phyloP scores from a whole-genome alignment of 805 yeast species.

The Pichia rugopelliculosa region DNA sequence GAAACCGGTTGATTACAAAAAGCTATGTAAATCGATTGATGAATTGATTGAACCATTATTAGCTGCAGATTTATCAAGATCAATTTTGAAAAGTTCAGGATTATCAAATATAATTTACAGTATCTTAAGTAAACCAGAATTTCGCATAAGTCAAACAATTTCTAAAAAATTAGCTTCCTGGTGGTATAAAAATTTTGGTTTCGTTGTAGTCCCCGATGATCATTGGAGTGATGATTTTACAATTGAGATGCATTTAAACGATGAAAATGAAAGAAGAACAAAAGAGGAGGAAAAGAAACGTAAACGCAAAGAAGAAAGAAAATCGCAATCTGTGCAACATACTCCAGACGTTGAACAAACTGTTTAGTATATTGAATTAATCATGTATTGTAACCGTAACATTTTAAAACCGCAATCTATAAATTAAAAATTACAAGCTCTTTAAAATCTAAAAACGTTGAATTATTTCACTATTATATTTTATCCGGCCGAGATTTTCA shows the following conservation, averaged over 20 bases:
- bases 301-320: slow-evolving; percentile 17
- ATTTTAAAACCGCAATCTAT: background rate
- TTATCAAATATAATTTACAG: slow-evolving; percentile 27
- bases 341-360: slow-evolving; percentile 2
- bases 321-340: slow-evolving; percentile 16
- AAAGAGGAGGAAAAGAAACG: slow-evolving; percentile 35
- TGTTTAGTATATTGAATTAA: background rate
- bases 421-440: background rate
- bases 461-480: no score
- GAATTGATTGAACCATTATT: slow-evolving; percentile 20
- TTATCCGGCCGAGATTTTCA: background rate
- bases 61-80: slow-evolving; percentile 20
- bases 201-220: slow-evolving; percentile 25
- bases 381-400: background rate
- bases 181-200: slow-evolving; percentile 22
- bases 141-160: slow-evolving; percentile 11
- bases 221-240: slow-evolving; percentile 23
- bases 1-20: slow-evolving; percentile 17
- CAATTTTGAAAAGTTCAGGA: slow-evolving; percentile 27
- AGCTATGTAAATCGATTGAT: slow-evolving; percentile 16
- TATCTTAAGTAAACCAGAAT: slow-evolving; percentile 32
- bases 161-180: slow-evolving; percentile 15
- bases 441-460: no score
- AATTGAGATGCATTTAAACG: slow-evolving; percentile 15
- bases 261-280: slow-evolving; percentile 15